These are phyloP conservation scores for Epichloe hybrida DNA, from an alignment of 2,329 filamentous ascomycete species.

Conservation along the genomic window DNA sequence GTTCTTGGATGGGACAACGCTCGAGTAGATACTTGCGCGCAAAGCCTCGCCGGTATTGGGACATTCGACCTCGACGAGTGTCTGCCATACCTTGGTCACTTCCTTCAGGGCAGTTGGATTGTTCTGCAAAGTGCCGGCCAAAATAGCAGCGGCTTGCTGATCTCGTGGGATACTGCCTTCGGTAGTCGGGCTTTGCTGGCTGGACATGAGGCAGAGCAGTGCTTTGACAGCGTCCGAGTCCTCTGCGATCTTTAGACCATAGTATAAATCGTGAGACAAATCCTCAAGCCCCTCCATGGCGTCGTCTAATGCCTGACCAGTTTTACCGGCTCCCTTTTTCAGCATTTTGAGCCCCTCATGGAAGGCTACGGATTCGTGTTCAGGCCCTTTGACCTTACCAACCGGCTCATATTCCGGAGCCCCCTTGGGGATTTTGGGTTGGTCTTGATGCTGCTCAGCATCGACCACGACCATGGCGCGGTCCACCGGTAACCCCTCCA, in stretches of 20 bases:
- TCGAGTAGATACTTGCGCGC: constrained; percentile 26
- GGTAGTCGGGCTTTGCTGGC: constrained; percentile 13
- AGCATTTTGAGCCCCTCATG: constrained; percentile 33
- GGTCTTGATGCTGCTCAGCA: constrained; percentile 19
- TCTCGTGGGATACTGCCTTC: constrained; percentile 24
- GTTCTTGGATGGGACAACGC: constrained; percentile 21
- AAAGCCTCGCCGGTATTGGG: constrained; percentile 16
- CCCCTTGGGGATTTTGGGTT: constrained; percentile 28
- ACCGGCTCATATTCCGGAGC: constrained; percentile 44
- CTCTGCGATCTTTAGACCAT: constrained; percentile 48
- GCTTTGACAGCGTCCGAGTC: constrained; percentile 37
- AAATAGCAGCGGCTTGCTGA: constrained; percentile 40
- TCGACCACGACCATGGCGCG: constrained; percentile 41
- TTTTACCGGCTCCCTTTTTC: constrained; percentile 25
- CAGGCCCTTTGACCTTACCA: constrained; percentile 42
- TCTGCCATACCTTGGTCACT: constrained; percentile 34
- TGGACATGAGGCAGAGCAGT: constrained; percentile 42
- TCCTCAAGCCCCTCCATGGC: constrained; percentile 48
- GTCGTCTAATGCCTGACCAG: constrained; percentile 26
- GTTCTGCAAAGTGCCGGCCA: constrained; percentile 48
- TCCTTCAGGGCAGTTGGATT: constrained; percentile 46
- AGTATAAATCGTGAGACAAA: constrained; percentile 56
- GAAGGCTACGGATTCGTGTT: constrained; percentile 17
- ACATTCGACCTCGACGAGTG: constrained; percentile 27
- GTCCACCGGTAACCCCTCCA: constrained; percentile 39